These are phyloP conservation scores for Knoxdaviesia proteae DNA, from an alignment of 2,329 filamentous ascomycete species.

Conservation along the genomic window DNA sequence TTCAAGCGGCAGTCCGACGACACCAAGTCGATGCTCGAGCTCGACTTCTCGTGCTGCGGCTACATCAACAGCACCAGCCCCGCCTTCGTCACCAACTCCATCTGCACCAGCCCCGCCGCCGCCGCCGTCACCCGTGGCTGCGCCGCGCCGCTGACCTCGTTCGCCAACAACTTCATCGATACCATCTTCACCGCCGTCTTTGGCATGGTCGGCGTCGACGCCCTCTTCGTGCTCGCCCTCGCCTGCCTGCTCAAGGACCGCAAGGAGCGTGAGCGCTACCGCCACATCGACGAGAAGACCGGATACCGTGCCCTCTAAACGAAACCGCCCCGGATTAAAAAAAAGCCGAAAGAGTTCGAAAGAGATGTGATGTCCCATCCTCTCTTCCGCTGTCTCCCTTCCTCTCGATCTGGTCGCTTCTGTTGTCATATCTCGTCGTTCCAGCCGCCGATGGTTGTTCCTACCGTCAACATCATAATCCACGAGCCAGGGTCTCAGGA, in stretches of 20 bases:
- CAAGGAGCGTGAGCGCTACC: conserved; percentile 59
- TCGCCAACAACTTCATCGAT: conserved; percentile 52
- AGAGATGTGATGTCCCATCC: neutral
- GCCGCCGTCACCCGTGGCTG: conserved; percentile 53
- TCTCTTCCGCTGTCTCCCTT: neutral
- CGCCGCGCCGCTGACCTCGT: conserved; percentile 42
- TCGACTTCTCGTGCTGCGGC: conserved; percentile 62
- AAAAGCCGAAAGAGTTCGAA: neutral
- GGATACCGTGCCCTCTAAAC: conserved; percentile 18
- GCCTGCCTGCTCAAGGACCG: conserved; percentile 64
- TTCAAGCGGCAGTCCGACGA: conserved; percentile 36
- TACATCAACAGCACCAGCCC: conserved; percentile 54
- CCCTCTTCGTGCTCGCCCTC: conserved; percentile 45
- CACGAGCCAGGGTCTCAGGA: neutral
- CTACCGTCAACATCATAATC: neutral
- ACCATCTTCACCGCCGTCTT: conserved; percentile 62
- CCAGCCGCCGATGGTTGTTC: too few relatives aligned
- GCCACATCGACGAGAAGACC: conserved; percentile 63
- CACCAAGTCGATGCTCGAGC: conserved; percentile 50
- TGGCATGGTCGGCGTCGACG: conserved; percentile 54
- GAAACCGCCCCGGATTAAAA: neutral
- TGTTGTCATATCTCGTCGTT: too few relatives aligned
- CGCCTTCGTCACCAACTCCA: conserved; percentile 47
- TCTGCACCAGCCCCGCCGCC: conserved; percentile 48
- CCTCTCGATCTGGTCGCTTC: neutral